Evolutionary conservation across 2,329 filamentous ascomycete species (phyloP).

Genomic region (Pyricularia pennisetigena): DNA sequence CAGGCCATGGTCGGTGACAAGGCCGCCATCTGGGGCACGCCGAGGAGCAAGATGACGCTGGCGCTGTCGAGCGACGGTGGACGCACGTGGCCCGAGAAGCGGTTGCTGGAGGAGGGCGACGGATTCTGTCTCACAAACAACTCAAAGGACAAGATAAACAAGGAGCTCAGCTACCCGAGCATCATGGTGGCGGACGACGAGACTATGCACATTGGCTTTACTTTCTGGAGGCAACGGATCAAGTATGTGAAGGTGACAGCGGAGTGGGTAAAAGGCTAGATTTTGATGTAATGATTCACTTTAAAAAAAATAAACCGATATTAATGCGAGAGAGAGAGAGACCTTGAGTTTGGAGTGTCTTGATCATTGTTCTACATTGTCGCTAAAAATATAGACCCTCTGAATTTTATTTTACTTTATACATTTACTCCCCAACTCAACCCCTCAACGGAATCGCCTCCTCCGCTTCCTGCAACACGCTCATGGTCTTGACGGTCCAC

Average conservation of each 20-base stretch:
- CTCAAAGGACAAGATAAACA: constrained; percentile 26
- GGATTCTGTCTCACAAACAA: constrained; percentile 36
- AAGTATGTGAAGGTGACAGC: constrained; percentile 21
- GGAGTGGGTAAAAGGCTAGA: background rate
- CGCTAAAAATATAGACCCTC: background rate
- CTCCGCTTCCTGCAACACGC: constrained; percentile 23
- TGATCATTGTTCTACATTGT: background rate
- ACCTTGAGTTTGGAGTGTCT: too few relatives aligned
- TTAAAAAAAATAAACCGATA: background rate
- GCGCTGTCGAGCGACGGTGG: constrained; percentile 25
- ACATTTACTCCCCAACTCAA: background rate
- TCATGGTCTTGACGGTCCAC: constrained; percentile 31
- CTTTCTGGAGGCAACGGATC: constrained; percentile 30
- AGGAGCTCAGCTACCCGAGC: constrained; percentile 33
- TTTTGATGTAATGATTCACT: background rate
- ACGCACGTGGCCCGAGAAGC: constrained; percentile 22
- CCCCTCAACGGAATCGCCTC: constrained; percentile 8
- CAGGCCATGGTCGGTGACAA: constrained; percentile 24
- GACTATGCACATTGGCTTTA: constrained; percentile 27
- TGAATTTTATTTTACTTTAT: background rate
- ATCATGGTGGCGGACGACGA: constrained; percentile 19
- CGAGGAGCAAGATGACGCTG: constrained; percentile 22
- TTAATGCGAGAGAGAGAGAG: background rate
- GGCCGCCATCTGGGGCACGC: constrained; percentile 32
- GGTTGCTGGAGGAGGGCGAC: constrained; percentile 30